A percentile compares a stretch with the other conserved stretches of the same genome.
Conservation (phyloP, 2,329 filamentous ascomycete species). For the Pseudogymnoascus sp. region DNA sequence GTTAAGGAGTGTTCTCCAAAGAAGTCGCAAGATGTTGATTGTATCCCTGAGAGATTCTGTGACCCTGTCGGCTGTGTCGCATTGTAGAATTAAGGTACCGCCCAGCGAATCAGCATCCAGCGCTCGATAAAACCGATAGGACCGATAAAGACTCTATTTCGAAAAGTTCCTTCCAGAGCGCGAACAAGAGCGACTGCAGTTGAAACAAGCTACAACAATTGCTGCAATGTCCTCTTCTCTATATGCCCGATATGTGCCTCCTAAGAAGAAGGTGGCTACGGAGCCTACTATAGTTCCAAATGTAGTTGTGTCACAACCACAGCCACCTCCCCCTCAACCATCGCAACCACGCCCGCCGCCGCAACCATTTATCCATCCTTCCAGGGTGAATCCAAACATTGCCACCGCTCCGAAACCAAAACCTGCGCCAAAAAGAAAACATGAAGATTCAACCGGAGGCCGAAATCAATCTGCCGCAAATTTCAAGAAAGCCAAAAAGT, state of each 20-base stretch:
- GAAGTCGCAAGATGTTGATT: conserved; percentile 5
- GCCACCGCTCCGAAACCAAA: neutral
- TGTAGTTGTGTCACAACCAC: conserved; percentile 1
- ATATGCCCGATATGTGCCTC: conserved; percentile 23
- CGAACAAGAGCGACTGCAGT: neutral
- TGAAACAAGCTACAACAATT: conserved; percentile 2
- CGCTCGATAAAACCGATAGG: conserved; percentile 3
- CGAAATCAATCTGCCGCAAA: neutral
- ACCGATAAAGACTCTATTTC: conserved; percentile 6
- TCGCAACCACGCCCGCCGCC: conserved; percentile 5
- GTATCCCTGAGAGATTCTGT: neutral
- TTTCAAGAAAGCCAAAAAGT: neutral
- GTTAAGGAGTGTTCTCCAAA: neutral
- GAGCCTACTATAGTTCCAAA: neutral
- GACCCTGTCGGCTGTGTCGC: neutral
- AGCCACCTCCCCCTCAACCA: conserved; percentile 10
- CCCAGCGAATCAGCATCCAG: neutral
- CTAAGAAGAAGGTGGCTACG: conserved; percentile 18
- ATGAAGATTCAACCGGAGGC: conserved; percentile 9
- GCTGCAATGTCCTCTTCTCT: neutral
- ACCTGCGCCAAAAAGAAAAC: conserved; percentile 13
- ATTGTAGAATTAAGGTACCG: neutral
- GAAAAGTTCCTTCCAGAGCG: conserved; percentile 4
- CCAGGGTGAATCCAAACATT: neutral
- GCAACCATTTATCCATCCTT: neutral